Percentiles rank a stretch among this genome's conserved stretches.
phyloP scores from a whole-genome alignment of 345 rosid genomes.

The Isatis tinctoria region DNA sequence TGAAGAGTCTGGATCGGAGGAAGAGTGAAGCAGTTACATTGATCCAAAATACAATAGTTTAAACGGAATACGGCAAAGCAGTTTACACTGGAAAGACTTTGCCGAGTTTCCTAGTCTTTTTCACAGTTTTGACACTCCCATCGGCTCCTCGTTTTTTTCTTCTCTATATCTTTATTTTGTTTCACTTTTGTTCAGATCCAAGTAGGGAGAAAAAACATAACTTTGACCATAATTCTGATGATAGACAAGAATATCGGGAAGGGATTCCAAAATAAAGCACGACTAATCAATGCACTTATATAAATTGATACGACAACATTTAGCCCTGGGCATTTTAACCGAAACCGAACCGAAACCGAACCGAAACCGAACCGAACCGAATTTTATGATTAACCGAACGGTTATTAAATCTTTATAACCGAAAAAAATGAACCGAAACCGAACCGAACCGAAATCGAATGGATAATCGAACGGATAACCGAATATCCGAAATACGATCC shows the following conservation, averaged over 20 bases:
- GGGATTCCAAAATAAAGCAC: too few relatives aligned
- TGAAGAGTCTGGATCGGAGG: conserved; percentile 69
- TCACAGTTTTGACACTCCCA: conserved; percentile 21
- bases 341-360: too few relatives aligned
- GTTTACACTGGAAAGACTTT: background rate
- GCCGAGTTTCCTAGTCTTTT: conserved; percentile 17
- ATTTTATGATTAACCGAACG: too few relatives aligned
- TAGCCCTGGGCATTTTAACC: too few relatives aligned
- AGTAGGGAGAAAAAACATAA: background rate
- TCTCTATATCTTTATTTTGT: background rate
- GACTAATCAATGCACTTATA: too few relatives aligned
- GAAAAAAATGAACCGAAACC: too few relatives aligned
- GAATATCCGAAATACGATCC: too few relatives aligned
- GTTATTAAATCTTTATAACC: too few relatives aligned
- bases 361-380: too few relatives aligned
- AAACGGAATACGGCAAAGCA: conserved; percentile 15
- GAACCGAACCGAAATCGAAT: too few relatives aligned
- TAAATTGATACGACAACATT: too few relatives aligned
- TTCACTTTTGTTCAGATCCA: background rate
- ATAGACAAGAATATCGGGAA: background rate
- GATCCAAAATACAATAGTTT: conserved; percentile 17
- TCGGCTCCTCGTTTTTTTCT: background rate
- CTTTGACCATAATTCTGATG: background rate
- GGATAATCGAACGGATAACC: too few relatives aligned
- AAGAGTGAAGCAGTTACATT: conserved; percentile 48